Percentiles rank a stretch among this genome's conserved stretches.
Conservation (phyloP, 2,329 filamentous ascomycete genomes). For the Xylariaceae sp. region DNA sequence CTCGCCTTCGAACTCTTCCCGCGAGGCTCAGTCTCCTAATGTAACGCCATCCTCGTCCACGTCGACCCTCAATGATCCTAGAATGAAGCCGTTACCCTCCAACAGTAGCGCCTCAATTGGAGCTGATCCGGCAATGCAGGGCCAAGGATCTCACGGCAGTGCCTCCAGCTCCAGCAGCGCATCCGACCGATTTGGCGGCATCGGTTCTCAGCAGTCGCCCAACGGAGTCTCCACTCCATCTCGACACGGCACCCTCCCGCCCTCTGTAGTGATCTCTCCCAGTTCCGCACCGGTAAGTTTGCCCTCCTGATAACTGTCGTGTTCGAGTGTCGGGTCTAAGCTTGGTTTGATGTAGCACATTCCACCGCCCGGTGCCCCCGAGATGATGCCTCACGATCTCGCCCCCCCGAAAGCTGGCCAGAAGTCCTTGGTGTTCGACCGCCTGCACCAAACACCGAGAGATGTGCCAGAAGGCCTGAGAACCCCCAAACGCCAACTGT, state of each 20-base stretch:
- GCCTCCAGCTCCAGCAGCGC: conserved; percentile 25
- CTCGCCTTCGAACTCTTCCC: conserved; percentile 59
- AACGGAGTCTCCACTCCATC: conserved; percentile 57
- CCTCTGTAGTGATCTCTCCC: conserved; percentile 90
- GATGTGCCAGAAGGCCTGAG: conserved; percentile 93
- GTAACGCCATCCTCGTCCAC: conserved; percentile 84
- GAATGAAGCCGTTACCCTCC: conserved; percentile 71
- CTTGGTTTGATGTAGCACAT: conserved; percentile 58
- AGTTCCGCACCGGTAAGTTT: conserved; percentile 79
- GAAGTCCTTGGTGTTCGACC: conserved; percentile 84
- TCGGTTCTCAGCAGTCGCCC: conserved; percentile 37
- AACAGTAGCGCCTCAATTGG: conserved; percentile 43
- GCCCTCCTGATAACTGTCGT: background rate
- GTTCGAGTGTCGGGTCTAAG: conserved; percentile 4
- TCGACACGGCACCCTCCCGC: conserved; percentile 62
- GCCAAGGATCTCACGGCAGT: conserved; percentile 29
- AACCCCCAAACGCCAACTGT: conserved; percentile 94
- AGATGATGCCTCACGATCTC: conserved; percentile 97
- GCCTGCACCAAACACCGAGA: conserved; percentile 88
- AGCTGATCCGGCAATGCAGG: conserved; percentile 41
- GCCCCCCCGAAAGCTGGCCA: conserved; percentile 86
- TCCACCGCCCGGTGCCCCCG: conserved; percentile 84
- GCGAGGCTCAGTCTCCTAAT: conserved; percentile 56
- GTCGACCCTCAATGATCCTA: conserved; percentile 76
- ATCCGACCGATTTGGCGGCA: conserved; percentile 35